phyloP scores from a whole-genome alignment of 116 monocot genomes.

The Iris pallida region DNA sequence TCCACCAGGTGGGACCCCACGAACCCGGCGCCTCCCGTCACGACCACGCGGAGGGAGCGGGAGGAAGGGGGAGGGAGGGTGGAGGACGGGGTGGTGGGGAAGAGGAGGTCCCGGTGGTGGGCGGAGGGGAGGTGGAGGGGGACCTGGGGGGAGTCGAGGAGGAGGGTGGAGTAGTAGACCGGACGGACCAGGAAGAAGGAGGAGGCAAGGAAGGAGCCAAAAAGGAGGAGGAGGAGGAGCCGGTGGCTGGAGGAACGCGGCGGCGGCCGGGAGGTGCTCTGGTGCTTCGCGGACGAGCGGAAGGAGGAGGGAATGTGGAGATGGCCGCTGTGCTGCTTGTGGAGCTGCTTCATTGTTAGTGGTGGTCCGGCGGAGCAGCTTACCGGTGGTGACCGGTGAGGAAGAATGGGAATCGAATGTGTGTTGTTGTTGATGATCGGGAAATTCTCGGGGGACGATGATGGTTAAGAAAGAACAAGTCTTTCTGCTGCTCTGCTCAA shows the following conservation, averaged over 20 bases:
- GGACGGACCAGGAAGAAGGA: conserved; percentile 41
- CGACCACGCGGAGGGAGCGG: conserved; percentile 55
- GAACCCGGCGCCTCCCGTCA: conserved; percentile 86
- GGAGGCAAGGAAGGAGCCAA: conserved; percentile 62
- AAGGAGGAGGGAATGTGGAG: neutral
- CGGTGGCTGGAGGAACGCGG: conserved; percentile 49
- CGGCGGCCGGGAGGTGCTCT: conserved; percentile 9
- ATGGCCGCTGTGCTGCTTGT: neutral
- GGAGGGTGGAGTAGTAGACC: neutral
- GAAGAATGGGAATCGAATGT: too few species aligned
- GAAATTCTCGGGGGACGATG: too few species aligned
- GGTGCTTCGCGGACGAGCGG: neutral
- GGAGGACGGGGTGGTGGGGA: neutral
- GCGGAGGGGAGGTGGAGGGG: neutral
- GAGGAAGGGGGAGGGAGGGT: neutral
- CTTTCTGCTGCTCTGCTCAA: too few species aligned
- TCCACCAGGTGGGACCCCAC: conserved; percentile 92
- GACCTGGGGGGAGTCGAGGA: neutral
- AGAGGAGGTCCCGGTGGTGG: neutral
- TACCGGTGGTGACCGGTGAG: too few species aligned
- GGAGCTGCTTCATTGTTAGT: neutral
- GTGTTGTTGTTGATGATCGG: too few species aligned
- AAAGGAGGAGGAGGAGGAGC: conserved; percentile 62
- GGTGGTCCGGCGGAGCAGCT: too few species aligned
- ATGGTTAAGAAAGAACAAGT: too few species aligned